These are phyloP conservation scores for Hypoxylon fuscum DNA, from an alignment of 495 filamentous ascomycete genomes.

Conservation along the genomic window DNA sequence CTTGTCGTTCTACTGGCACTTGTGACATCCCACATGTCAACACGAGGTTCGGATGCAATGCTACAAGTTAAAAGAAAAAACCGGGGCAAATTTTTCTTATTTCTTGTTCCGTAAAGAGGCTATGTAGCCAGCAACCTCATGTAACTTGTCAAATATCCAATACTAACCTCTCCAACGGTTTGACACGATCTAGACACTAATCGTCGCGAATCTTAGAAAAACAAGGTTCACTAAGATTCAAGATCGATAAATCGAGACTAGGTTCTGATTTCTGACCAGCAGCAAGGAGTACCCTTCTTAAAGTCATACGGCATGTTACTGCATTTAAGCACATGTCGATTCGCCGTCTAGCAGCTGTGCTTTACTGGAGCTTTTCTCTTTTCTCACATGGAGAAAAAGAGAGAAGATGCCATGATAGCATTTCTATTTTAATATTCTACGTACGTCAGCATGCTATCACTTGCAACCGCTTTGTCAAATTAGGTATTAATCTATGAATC, in stretches of 20 bases:
- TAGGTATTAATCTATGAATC: slow-evolving; percentile 5
- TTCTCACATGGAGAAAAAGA: background rate
- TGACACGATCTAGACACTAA: slow-evolving; percentile 22
- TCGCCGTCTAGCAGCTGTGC: background rate
- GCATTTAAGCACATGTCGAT: background rate
- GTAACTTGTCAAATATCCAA: slow-evolving; percentile 15
- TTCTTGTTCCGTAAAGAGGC: slow-evolving; percentile 2
- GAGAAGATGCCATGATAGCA: background rate
- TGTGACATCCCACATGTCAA: slow-evolving; percentile 31
- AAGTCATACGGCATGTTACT: background rate
- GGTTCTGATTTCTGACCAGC: slow-evolving; percentile 29
- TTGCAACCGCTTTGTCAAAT: slow-evolving; percentile 4
- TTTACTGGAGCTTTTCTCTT: background rate
- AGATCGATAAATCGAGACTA: slow-evolving; percentile 36
- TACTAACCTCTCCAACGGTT: background rate
- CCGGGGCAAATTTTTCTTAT: background rate
- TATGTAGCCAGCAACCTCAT: slow-evolving; percentile 6
- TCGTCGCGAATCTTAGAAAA: slow-evolving; percentile 29
- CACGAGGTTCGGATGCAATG: slow-evolving; percentile 27
- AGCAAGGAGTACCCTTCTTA: slow-evolving; percentile 32
- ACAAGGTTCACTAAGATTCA: slow-evolving; percentile 15
- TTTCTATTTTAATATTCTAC: slow-evolving; percentile 13
- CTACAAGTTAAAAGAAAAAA: background rate
- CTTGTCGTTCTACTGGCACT: slow-evolving; percentile 11
- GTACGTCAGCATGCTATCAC: slow-evolving; percentile 22